These are phyloP conservation scores for Cladorrhinum samala DNA, from an alignment of 495 filamentous ascomycete species.

Conservation along the genomic window DNA sequence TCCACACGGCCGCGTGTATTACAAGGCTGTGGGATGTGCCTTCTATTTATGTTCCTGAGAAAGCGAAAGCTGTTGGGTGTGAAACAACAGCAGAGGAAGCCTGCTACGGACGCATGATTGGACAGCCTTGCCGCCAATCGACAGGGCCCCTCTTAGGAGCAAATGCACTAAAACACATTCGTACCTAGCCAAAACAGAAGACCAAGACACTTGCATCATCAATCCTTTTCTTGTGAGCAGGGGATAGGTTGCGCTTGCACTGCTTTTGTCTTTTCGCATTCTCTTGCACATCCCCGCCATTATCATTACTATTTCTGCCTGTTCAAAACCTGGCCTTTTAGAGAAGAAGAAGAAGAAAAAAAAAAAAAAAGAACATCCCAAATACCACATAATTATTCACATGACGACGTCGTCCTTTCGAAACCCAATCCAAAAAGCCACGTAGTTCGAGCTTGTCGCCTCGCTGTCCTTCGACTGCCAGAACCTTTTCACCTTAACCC, in stretches of 20 bases:
- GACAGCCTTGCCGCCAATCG: neutral
- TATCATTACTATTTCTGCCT: neutral
- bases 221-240: neutral
- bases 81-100: neutral
- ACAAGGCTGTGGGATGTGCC: neutral
- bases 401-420: too few species aligned
- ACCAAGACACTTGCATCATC: slow-evolving; percentile 1
- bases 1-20: neutral
- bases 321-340: neutral
- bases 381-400: neutral
- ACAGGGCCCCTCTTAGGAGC: neutral
- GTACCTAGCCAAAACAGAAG: neutral
- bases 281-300: neutral
- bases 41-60: too few species aligned
- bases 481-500: neutral
- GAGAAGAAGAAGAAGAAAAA: too few species aligned
- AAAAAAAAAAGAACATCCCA: too few species aligned
- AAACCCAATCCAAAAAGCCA: too few species aligned
- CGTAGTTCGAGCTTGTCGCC: too few species aligned
- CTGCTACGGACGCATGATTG: neutral
- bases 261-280: neutral
- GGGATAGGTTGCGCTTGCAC: neutral
- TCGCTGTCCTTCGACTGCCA: neutral
- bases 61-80: neutral
- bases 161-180: neutral